phyloP scores from a whole-genome alignment of 2,329 filamentous ascomycete genomes.

The Herpomyces periplanetae region DNA sequence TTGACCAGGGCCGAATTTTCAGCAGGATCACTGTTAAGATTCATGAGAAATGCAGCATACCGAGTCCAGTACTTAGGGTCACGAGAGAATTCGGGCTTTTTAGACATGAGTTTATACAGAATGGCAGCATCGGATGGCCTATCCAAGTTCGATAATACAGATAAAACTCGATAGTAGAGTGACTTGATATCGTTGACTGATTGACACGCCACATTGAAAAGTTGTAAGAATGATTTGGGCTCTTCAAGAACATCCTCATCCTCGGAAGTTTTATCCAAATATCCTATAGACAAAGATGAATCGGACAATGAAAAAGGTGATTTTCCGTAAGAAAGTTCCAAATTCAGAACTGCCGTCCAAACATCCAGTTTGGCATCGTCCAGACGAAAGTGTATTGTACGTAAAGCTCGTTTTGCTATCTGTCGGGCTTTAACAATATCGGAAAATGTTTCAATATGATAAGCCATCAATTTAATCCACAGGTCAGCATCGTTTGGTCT shows the following conservation, averaged over 20 bases:
- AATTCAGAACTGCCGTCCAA: conserved; percentile 72
- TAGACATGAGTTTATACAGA: conserved; percentile 48
- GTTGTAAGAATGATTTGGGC: conserved; percentile 28
- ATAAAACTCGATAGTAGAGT: too few species aligned
- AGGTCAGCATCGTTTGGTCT: conserved; percentile 70
- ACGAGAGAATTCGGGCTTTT: conserved; percentile 41
- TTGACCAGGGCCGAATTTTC: conserved; percentile 29
- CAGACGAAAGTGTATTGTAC: conserved; percentile 61
- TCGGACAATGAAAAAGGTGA: too few species aligned
- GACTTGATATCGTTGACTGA: conserved; percentile 70
- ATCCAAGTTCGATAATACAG: too few species aligned
- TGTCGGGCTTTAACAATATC: conserved; percentile 60
- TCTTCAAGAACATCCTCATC: too few species aligned
- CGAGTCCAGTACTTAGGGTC: conserved; percentile 57
- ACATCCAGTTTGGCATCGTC: conserved; percentile 75
- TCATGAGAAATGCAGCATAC: conserved; percentile 71
- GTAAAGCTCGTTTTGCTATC: conserved; percentile 56
- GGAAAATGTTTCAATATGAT: conserved; percentile 65
- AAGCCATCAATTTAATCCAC: conserved; percentile 97
- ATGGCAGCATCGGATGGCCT: conserved; percentile 64
- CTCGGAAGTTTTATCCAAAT: too few species aligned
- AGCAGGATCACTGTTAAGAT: conserved; percentile 24
- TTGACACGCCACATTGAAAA: conserved; percentile 68
- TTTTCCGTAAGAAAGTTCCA: conserved; percentile 68
- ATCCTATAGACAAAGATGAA: too few species aligned